These are phyloP conservation scores for Collybia mongolica DNA, from an alignment of 768 basidiomycete genomes.

Conservation along the genomic window DNA sequence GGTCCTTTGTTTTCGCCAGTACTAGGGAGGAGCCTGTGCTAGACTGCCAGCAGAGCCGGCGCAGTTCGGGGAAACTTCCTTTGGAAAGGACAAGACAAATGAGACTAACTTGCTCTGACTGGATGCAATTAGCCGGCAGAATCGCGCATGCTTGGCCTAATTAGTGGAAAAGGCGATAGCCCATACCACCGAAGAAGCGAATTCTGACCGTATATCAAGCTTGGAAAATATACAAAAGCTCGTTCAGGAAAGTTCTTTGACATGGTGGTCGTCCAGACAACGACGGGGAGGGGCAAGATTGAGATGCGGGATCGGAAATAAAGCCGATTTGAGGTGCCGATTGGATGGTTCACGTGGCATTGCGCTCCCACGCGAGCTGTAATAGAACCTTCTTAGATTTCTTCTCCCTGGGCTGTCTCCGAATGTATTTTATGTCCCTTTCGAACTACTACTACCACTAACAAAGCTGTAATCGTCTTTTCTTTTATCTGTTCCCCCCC, in stretches of 20 bases:
- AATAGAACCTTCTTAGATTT: conserved; percentile 23
- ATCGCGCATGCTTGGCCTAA: neutral
- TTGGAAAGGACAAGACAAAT: conserved; percentile 10
- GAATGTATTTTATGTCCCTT: conserved; percentile 21
- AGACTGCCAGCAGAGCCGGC: conserved; percentile 12
- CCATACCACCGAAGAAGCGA: neutral
- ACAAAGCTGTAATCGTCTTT: conserved; percentile 14
- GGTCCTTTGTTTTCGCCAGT: conserved; percentile 7
- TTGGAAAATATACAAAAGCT: too few relatives aligned
- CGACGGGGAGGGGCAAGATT: conserved; percentile 2
- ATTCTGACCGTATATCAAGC: neutral
- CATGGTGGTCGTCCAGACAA: conserved; percentile 9
- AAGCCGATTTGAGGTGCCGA: conserved; percentile 17
- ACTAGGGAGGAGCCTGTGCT: too few relatives aligned
- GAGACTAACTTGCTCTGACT: conserved; percentile 4
- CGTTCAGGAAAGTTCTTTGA: neutral
- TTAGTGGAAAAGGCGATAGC: neutral
- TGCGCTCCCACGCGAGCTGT: conserved; percentile 12
- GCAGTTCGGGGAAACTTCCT: conserved; percentile 17
- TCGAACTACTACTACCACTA: conserved; percentile 11
- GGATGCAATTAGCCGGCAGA: neutral
- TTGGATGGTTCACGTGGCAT: conserved; percentile 20
- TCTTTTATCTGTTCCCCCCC: conserved; percentile 18
- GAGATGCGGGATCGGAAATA: conserved; percentile 1
- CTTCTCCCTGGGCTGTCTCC: conserved; percentile 13